Evolutionary conservation across 768 basidiomycete genomes (phyloP), one percentile per base, ranked within the genome.

Genomic region (Chalciporus sphaerocephalus): DNA sequence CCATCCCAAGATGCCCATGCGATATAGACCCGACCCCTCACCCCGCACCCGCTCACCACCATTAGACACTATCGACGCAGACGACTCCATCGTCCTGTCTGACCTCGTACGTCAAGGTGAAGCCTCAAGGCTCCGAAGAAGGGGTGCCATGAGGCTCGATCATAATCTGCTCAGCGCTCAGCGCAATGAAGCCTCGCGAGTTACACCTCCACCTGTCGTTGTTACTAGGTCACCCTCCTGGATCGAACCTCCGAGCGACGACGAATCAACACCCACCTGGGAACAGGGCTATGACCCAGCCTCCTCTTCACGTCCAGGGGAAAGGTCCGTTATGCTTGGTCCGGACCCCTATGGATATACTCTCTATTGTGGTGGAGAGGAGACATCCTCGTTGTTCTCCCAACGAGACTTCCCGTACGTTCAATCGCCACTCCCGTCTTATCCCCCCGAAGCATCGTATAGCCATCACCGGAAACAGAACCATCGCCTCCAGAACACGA

Each of bases 21-120:
- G 56, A 39, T 67, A 60, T 39, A 62, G 65, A 50, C 54, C 35
- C 45, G 38, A 41, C 25, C 37, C 53, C 17, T 38, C 46, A 10
- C 48, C 50, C 6, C 17, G 35, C 24, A 22, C 36, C 8, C 45
- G 20, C 2, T 50, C 58, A 27, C 21, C 17, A 17, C 44, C 47
- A 18, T 44, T 49, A 37, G 64, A 63, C 22, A 20, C 34, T 17
- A 37, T 61, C 20, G 81, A 85, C 47, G 73, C 70, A 2, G 85
- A 88, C 54, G 81, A 81, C 57, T 74, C 80, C 24, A 82, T 88
- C 45, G 77, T 86, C 16, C 75, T 87, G 36, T 84, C 83, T 2
- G 85, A 87, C 61, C 74, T 88, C 33, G 73, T 87, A 13, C 81
- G 86, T 40, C 81, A 81, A 1, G 86, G 80, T 13, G 86, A 88